Percentiles rank a stretch among this genome's conserved stretches.
Evolutionary conservation across 2,329 filamentous ascomycete species (phyloP).

Genomic region (Colletotrichum tofieldiae): DNA sequence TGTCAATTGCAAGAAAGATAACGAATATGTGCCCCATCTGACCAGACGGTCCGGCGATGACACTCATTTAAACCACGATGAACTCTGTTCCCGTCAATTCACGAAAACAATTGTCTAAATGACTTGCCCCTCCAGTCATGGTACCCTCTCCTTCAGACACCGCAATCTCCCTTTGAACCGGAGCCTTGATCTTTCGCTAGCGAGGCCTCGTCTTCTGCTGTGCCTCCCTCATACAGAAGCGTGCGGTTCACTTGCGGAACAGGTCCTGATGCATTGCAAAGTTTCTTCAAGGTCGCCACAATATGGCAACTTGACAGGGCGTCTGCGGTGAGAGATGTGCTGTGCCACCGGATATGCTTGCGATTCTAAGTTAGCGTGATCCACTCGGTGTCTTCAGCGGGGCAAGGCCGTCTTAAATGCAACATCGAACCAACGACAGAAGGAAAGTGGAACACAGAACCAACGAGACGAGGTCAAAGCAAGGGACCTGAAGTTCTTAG

Average conservation of each 20-base stretch:
- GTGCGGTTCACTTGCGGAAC: neutral
- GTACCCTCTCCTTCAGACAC: slow-evolving; percentile 1
- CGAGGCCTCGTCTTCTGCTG: neutral
- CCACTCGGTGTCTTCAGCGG: neutral
- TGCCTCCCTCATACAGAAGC: neutral
- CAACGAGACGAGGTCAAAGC: neutral
- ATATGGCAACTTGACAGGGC: neutral
- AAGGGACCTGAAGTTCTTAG: too few relatives aligned
- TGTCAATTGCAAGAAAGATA: neutral
- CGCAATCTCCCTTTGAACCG: slow-evolving; percentile 1
- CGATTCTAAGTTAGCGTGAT: neutral
- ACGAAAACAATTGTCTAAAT: neutral
- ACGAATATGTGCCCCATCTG: neutral
- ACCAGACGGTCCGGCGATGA: neutral
- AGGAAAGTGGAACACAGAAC: slow-evolving; percentile 1
- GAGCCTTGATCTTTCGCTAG: slow-evolving; percentile 3
- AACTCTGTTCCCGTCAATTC: neutral
- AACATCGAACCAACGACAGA: slow-evolving; percentile 6
- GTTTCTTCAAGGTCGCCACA: neutral
- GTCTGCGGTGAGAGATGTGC: slow-evolving; percentile 4
- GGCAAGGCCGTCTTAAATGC: neutral
- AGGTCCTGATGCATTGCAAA: neutral
- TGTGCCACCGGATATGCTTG: neutral
- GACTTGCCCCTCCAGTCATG: neutral
- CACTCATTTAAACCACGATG: neutral